Percentiles rank a stretch among this genome's conserved stretches.
These are phyloP conservation scores for Nakazawaea ernobii DNA, from an alignment of 805 yeast species.

Conservation along the genomic window DNA sequence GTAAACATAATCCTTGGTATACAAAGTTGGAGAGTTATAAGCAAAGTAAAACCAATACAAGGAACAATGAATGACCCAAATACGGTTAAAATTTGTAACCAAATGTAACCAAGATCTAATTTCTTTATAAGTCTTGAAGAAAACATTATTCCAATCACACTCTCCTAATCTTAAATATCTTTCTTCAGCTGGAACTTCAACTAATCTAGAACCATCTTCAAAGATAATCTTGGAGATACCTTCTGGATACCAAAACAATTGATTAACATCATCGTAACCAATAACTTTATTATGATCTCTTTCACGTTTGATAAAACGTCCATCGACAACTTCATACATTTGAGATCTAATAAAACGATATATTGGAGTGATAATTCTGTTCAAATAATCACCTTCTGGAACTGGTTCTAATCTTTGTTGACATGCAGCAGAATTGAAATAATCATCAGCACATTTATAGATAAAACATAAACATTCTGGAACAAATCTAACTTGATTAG, in stretches of 20 bases:
- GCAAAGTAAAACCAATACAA: constrained; percentile 94
- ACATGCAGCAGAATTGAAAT: constrained; percentile 82
- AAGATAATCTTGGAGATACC: constrained; percentile 90
- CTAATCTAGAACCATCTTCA: constrained; percentile 88
- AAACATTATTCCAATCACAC: constrained; percentile 85
- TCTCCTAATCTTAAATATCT: constrained; percentile 88
- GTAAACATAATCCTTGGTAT: constrained; percentile 83
- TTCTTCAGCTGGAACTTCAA: constrained; percentile 85
- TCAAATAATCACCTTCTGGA: constrained; percentile 87
- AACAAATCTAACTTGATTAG: constrained; percentile 90
- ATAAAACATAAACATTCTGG: constrained; percentile 88
- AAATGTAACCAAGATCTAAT: constrained; percentile 97
- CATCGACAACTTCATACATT: constrained; percentile 76
- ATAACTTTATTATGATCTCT: constrained; percentile 74
- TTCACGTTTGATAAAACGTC: constrained; percentile 80
- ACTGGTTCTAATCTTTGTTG: constrained; percentile 81
- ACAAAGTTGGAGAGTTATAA: constrained; percentile 85
- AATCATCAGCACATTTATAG: constrained; percentile 91
- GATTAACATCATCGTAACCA: constrained; percentile 98
- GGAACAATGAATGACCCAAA: constrained; percentile 91
- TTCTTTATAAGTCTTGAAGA: constrained; percentile 94
- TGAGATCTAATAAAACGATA: constrained; percentile 76
- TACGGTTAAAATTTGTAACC: constrained; percentile 93
- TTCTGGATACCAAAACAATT: constrained; percentile 98
- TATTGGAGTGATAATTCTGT: constrained; percentile 88